These are phyloP conservation scores for Dothidotthia symphoricarpi DNA, from an alignment of 2,329 filamentous ascomycete species.

Conservation along the genomic window DNA sequence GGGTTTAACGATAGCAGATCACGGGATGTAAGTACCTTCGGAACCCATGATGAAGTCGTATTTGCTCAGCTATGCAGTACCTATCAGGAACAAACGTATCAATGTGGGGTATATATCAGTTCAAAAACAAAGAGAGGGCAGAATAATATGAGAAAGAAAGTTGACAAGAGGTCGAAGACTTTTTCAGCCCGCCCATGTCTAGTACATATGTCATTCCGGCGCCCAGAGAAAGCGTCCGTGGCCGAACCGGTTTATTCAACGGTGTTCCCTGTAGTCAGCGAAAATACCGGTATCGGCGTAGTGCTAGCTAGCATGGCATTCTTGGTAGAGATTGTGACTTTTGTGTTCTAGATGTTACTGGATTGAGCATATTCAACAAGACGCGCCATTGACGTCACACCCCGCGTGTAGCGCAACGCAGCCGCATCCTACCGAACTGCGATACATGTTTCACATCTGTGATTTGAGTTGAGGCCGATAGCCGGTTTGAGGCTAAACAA, in stretches of 20 bases:
- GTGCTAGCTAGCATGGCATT: too few relatives aligned
- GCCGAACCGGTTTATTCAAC: not conserved
- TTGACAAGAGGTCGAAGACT: not conserved
- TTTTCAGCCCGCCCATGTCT: not conserved
- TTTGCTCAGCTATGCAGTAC: too few relatives aligned
- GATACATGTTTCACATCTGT: too few relatives aligned
- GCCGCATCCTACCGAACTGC: too few relatives aligned
- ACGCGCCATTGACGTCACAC: conserved; percentile 22
- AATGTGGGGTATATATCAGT: too few relatives aligned
- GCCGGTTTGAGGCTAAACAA: too few relatives aligned
- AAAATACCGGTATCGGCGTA: not conserved
- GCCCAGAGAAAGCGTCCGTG: not conserved
- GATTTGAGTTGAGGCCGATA: too few relatives aligned
- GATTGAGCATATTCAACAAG: conserved; percentile 13
- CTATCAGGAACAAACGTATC: too few relatives aligned
- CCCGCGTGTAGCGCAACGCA: too few relatives aligned
- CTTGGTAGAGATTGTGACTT: not conserved
- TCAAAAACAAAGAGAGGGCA: too few relatives aligned
- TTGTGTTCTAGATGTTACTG: conserved; percentile 1
- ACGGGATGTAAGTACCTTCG: conserved; percentile 18
- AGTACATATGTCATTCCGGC: not conserved
- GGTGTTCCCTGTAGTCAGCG: not conserved
- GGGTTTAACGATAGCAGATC: not conserved
- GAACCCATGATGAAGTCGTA: conserved; percentile 19
- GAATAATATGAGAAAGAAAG: too few relatives aligned